Percentiles rank a stretch among this genome's conserved stretches.
These are phyloP conservation scores for Allium fistulosum DNA, from an alignment of 106 monocot species.

Conservation along the genomic window DNA sequence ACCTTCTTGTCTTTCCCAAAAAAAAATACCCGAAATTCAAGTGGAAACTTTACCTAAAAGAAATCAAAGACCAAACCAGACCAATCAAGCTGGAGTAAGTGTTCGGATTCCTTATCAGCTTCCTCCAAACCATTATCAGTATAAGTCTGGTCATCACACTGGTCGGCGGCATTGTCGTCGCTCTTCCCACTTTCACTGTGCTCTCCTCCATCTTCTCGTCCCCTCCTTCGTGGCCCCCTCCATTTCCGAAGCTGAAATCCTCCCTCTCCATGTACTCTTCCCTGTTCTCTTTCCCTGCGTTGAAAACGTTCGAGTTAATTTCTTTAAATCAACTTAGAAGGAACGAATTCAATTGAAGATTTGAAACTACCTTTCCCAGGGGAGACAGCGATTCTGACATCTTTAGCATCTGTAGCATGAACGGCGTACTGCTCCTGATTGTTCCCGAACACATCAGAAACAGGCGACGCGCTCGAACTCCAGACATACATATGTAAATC, in stretches of 20 bases:
- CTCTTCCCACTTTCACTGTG: conserved; percentile 9
- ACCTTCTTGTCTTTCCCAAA: background rate
- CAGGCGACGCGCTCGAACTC: conserved; percentile 92
- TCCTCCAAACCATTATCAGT: conserved; percentile 95
- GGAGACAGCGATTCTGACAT: conserved; percentile 37
- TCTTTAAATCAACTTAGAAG: background rate
- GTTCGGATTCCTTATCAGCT: conserved; percentile 94
- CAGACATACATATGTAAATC: conserved; percentile 96
- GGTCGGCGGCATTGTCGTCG: conserved; percentile 62
- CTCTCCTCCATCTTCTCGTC: conserved; percentile 31
- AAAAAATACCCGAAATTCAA: background rate
- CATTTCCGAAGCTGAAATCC: conserved; percentile 74
- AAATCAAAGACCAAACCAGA: conserved; percentile 73
- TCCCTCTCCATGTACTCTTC: conserved; percentile 52
- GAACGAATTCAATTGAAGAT: background rate
- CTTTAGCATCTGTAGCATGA: conserved; percentile 17
- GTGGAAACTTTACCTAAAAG: conserved; percentile 46
- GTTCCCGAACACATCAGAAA: conserved; percentile 71
- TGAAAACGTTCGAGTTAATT: background rate
- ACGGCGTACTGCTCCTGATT: conserved; percentile 36
- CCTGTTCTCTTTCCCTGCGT: conserved; percentile 21
- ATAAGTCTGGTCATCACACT: conserved; percentile 97
- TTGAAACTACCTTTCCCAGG: conserved; percentile 42
- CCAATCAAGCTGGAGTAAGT: conserved; percentile 95
- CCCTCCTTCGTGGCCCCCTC: conserved; percentile 10